A percentile compares a stretch with the other conserved stretches of the same genome.
Evolutionary conservation across 768 basidiomycete species (phyloP).

Genomic region (Amanita rubescens): DNA sequence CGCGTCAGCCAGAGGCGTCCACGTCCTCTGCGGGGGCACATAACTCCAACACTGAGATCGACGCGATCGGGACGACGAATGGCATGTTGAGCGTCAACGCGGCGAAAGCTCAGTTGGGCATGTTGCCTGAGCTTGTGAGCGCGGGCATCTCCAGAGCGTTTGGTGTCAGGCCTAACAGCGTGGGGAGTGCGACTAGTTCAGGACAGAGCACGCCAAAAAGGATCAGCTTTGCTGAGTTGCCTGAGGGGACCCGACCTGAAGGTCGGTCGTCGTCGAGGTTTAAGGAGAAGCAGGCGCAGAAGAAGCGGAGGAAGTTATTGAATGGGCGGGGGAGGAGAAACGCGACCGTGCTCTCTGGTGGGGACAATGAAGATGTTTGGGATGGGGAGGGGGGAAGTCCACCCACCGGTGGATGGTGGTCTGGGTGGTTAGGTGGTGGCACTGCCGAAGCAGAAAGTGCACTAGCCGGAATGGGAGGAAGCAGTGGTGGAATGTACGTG

Average conservation of each 20-base stretch:
- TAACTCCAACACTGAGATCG: not conserved
- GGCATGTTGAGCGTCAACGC: not conserved
- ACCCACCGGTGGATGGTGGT: constrained; percentile 9
- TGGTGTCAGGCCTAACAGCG: constrained; percentile 19
- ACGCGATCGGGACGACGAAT: not conserved
- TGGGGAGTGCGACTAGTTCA: constrained; percentile 37
- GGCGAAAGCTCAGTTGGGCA: not conserved
- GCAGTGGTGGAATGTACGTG: constrained; percentile 13
- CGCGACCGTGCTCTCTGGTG: constrained; percentile 8
- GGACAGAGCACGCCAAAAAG: constrained; percentile 55
- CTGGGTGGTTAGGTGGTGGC: constrained; percentile 8
- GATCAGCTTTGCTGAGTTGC: constrained; percentile 73
- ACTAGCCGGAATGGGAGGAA: constrained; percentile 16
- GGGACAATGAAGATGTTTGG: constrained; percentile 6
- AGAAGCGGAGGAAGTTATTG: constrained; percentile 18
- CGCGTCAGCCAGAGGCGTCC: not conserved
- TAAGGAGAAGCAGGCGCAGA: constrained; percentile 27
- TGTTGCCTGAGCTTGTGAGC: constrained; percentile 4
- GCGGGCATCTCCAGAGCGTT: constrained; percentile 7
- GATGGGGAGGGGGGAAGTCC: constrained; percentile 1
- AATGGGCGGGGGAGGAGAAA: constrained; percentile 11
- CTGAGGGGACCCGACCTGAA: constrained; percentile 41
- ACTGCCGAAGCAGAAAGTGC: constrained; percentile 10
- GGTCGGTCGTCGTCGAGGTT: constrained; percentile 26
- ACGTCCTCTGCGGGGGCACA: not conserved